Evolutionary conservation across 768 basidiomycete genomes (phyloP).

Genomic region (Russula dissimulans): DNA sequence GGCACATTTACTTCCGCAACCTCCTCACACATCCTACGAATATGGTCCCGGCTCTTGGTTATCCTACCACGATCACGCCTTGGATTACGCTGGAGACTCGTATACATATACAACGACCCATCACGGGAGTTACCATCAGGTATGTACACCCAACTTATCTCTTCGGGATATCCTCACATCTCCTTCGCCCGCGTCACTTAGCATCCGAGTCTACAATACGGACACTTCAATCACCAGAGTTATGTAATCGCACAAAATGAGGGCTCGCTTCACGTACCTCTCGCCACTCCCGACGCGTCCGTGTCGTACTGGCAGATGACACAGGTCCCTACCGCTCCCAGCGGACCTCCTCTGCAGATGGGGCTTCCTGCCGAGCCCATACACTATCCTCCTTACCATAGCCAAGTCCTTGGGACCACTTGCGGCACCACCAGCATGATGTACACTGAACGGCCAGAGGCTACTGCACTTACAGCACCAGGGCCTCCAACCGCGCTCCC

Average conservation of each 20-base stretch:
- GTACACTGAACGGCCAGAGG: background rate
- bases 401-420: background rate
- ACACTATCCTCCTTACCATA: background rate
- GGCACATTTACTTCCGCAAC: background rate
- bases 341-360: background rate
- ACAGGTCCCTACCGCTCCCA: background rate
- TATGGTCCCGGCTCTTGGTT: background rate
- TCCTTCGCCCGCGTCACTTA: no score
- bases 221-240: background rate
- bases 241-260: background rate
- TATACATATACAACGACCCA: background rate
- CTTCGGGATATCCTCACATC: background rate
- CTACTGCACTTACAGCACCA: background rate
- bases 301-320: constrained; percentile 3
- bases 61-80: background rate
- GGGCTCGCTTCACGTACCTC: background rate
- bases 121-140: constrained; percentile 6
- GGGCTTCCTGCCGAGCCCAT: background rate
- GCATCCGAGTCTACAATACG: constrained; percentile 1
- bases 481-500: background rate
- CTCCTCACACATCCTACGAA: background rate
- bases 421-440: background rate
- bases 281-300: background rate
- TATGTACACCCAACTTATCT: background rate
- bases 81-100: background rate